Conservation (phyloP, 2,329 filamentous ascomycete genomes). For the Fusarium proliferatum region DNA sequence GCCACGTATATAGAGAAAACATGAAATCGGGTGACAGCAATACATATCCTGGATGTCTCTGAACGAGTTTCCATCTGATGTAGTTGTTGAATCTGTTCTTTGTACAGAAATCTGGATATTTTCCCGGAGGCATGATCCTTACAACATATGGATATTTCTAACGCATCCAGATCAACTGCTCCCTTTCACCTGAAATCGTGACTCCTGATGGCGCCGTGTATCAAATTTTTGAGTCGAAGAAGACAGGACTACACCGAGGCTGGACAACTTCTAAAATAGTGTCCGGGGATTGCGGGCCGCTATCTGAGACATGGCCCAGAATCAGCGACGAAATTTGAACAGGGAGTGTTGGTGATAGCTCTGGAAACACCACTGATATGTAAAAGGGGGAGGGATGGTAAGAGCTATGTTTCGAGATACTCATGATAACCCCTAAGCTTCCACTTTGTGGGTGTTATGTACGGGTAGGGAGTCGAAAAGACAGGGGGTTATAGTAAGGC, state of each 20-base stretch:
- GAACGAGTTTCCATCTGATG: background rate
- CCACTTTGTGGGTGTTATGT: slow-evolving; percentile 31
- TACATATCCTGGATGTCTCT: background rate
- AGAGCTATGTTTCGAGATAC: slow-evolving; percentile 25
- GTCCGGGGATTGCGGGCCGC: slow-evolving; percentile 6
- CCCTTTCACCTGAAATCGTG: background rate
- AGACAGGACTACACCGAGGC: background rate
- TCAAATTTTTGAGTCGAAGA: background rate
- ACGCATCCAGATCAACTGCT: background rate
- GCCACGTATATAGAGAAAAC: slow-evolving; percentile 39
- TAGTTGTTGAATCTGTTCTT: background rate
- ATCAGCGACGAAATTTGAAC: background rate
- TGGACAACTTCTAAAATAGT: background rate
- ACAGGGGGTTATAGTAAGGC: slow-evolving; percentile 37
- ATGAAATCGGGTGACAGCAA: slow-evolving; percentile 23
- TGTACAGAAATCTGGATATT: background rate
- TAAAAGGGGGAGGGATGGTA: slow-evolving; percentile 1
- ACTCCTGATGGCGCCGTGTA: background rate
- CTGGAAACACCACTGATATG: background rate
- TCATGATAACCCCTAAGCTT: slow-evolving; percentile 24
- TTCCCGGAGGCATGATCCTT: background rate
- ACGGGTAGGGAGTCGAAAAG: slow-evolving; percentile 34
- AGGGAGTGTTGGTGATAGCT: slow-evolving; percentile 1
- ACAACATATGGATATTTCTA: background rate
- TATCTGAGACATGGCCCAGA: slow-evolving; percentile 23